Percentiles rank a stretch among this genome's conserved stretches.
phyloP scores from a whole-genome alignment of 306 rosid species.

The Prunus salicina region DNA sequence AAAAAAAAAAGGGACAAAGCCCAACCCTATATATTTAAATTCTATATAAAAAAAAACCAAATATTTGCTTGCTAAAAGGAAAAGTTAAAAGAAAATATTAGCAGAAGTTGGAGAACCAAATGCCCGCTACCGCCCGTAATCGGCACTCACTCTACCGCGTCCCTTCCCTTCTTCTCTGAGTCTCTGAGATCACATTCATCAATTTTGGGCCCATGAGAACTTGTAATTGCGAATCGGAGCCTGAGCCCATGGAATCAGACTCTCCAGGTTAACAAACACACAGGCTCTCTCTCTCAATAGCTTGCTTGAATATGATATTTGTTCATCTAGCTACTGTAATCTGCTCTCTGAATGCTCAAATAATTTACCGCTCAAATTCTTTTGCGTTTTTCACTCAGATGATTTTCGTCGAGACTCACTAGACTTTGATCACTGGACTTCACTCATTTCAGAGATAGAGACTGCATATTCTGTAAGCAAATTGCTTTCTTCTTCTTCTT shows the following conservation, averaged over 20 bases:
- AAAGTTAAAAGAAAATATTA: too few species aligned
- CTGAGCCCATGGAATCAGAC: constrained; percentile 33
- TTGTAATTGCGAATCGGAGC: constrained; percentile 9
- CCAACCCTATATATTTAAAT: too few species aligned
- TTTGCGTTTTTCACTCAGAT: constrained; percentile 38
- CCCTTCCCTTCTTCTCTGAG: too few species aligned
- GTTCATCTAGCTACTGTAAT: background rate
- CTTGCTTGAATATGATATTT: too few species aligned
- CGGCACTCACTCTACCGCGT: background rate
- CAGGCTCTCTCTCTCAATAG: background rate
- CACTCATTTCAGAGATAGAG: constrained; percentile 58
- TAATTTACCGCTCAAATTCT: background rate
- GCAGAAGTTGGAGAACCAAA: background rate
- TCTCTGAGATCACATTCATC: background rate
- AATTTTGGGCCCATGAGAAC: background rate
- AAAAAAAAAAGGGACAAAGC: too few species aligned
- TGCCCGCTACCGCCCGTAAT: background rate
- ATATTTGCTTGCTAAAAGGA: too few species aligned
- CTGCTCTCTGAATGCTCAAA: background rate
- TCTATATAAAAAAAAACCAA: too few species aligned
- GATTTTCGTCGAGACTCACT: constrained; percentile 40
- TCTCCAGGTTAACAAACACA: constrained; percentile 14
- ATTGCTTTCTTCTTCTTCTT: constrained; percentile 10
- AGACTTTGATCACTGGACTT: constrained; percentile 65
- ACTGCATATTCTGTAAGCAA: constrained; percentile 54